These are phyloP conservation scores for Ricinus communis DNA, from an alignment of 345 rosid species.

Conservation along the genomic window DNA sequence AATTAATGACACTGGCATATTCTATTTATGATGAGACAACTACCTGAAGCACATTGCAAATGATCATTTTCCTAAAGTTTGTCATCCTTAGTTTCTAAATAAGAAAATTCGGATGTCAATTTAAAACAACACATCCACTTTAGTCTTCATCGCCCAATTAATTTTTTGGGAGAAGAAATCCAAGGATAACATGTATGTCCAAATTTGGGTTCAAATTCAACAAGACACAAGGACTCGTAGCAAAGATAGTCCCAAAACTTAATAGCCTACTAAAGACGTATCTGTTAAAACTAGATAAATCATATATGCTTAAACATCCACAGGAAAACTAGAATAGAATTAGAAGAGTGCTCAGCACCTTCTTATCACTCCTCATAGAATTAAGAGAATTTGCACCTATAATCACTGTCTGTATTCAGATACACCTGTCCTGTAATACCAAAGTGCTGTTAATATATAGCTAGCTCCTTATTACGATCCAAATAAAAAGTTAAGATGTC, in stretches of 20 bases:
- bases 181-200: background rate
- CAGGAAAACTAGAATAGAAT: no score
- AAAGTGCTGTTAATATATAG: background rate
- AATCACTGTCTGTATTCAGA: no score
- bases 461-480: no score
- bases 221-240: background rate
- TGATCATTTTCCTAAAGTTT: slow-evolving; percentile 2
- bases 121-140: background rate
- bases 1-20: background rate
- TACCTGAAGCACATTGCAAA: background rate
- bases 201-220: slow-evolving; percentile 3
- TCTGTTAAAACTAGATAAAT: slow-evolving; percentile 2
- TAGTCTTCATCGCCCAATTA: background rate
- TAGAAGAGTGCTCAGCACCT: no score
- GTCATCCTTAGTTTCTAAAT: background rate
- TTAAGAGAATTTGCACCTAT: no score
- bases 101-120: background rate
- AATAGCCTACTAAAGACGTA: background rate
- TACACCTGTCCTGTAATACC: background rate
- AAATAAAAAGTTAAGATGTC: background rate
- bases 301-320: no score
- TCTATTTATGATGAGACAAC: background rate
- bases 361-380: no score
- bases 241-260: background rate
- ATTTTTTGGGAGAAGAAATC: background rate